phyloP scores from a whole-genome alignment of 164 flowering plant genomes.

The Vitis rotundifolia region DNA sequence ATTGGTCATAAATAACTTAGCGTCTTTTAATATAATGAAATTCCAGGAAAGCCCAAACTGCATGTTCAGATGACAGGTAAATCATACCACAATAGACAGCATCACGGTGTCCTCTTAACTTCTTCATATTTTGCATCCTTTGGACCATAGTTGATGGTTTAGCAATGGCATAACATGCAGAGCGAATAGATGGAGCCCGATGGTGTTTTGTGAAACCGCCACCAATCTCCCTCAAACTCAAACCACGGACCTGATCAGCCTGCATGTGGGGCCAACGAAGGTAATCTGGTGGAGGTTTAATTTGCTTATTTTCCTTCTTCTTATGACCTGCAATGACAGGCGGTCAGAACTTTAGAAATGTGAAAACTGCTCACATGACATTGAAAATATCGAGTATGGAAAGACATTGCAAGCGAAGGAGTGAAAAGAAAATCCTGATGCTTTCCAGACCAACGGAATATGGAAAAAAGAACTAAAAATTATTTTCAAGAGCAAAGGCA shows the following conservation, averaged over 20 bases:
- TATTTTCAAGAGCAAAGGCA: too few relatives aligned
- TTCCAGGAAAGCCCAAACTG: background rate
- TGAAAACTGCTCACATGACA: background rate
- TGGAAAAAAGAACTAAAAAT: too few relatives aligned
- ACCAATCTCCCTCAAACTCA: conserved; percentile 85
- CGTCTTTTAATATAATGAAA: background rate
- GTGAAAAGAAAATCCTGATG: too few relatives aligned
- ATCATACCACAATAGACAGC: conserved; percentile 93
- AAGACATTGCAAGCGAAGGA: too few relatives aligned
- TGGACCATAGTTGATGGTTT: conserved; percentile 88
- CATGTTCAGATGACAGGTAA: background rate
- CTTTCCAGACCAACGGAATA: too few relatives aligned
- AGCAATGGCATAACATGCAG: conserved; percentile 91
- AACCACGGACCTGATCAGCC: conserved; percentile 85
- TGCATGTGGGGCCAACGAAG: conserved; percentile 94
- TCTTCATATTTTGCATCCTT: conserved; percentile 86
- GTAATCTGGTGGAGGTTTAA: conserved; percentile 48
- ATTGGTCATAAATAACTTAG: background rate
- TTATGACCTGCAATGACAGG: conserved; percentile 50
- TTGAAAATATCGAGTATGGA: too few relatives aligned
- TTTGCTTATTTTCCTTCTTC: conserved; percentile 32
- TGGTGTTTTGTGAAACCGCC: conserved; percentile 93
- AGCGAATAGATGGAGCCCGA: conserved; percentile 84
- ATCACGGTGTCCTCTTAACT: conserved; percentile 79
- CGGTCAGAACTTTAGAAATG: background rate